A percentile compares a stretch with the other conserved stretches of the same genome.
These are phyloP conservation scores for Neonectria neomacrospora DNA, from an alignment of 2,329 filamentous ascomycete species.

Conservation along the genomic window DNA sequence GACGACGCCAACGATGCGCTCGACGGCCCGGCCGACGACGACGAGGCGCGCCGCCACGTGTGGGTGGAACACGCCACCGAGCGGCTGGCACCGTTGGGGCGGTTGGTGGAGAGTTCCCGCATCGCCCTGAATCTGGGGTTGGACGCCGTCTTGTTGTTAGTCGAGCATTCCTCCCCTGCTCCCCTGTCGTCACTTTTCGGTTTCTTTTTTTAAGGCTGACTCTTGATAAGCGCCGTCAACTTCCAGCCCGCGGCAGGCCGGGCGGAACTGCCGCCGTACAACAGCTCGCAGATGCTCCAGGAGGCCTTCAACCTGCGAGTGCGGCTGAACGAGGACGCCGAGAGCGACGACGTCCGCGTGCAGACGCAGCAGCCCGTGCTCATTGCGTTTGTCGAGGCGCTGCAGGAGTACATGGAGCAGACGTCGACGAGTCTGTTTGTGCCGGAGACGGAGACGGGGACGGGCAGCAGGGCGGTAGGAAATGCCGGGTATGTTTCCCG, in stretches of 20 bases:
- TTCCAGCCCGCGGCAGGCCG: slow-evolving; percentile 33
- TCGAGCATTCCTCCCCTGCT: too few species aligned
- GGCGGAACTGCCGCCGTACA: slow-evolving; percentile 42
- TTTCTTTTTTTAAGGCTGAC: too few species aligned
- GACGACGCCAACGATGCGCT: slow-evolving; percentile 41
- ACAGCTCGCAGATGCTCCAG: slow-evolving; percentile 43
- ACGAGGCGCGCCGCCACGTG: slow-evolving; percentile 25
- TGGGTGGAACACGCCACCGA: slow-evolving; percentile 43
- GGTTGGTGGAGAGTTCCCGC: slow-evolving; percentile 35
- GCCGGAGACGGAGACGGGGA: slow-evolving; percentile 23
- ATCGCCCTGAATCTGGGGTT: slow-evolving; percentile 41
- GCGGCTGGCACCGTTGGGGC: slow-evolving; percentile 32
- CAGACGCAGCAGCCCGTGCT: slow-evolving; percentile 33
- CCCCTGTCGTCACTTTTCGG: too few species aligned
- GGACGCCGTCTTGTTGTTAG: slow-evolving; percentile 40
- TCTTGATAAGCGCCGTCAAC: slow-evolving; percentile 31
- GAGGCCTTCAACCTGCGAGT: slow-evolving; percentile 36
- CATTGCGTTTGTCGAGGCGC: slow-evolving; percentile 37
- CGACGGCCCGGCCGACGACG: slow-evolving; percentile 20
- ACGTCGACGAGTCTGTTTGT: slow-evolving; percentile 24
- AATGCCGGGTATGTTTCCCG: slow-evolving; percentile 25
- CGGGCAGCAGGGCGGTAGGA: slow-evolving; percentile 19
- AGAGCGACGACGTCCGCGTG: slow-evolving; percentile 36
- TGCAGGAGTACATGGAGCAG: slow-evolving; percentile 42
- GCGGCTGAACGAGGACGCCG: slow-evolving; percentile 31